Percentiles rank a stretch among this genome's conserved stretches.
These are phyloP conservation scores for Claviceps paspali DNA, from an alignment of 2,329 filamentous ascomycete genomes.

Conservation along the genomic window DNA sequence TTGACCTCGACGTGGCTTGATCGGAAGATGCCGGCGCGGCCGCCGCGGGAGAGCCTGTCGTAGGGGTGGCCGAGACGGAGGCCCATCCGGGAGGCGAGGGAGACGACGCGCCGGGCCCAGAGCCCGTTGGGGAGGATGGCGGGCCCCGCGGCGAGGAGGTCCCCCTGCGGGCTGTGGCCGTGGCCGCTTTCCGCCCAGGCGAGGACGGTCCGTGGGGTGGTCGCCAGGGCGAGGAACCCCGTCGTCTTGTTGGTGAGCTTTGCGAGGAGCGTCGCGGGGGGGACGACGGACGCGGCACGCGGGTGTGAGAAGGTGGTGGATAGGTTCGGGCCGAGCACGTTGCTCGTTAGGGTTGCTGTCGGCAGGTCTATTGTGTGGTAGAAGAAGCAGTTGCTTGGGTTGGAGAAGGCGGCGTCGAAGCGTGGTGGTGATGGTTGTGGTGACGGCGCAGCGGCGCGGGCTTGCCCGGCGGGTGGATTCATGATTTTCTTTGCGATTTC, in stretches of 20 bases:
- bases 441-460: too few relatives aligned
- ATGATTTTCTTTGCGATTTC: too few relatives aligned
- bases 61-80: conserved; percentile 16
- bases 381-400: conserved; percentile 15
- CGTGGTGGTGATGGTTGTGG: background rate
- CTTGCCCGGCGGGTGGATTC: too few relatives aligned
- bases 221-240: conserved; percentile 19
- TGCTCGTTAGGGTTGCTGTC: conserved; percentile 12
- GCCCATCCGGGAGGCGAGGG: conserved; percentile 14
- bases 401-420: conserved; percentile 12
- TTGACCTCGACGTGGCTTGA: conserved; percentile 26
- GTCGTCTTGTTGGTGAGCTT: conserved; percentile 16
- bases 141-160: conserved; percentile 13
- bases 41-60: conserved; percentile 9
- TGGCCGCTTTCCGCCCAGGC: conserved; percentile 21
- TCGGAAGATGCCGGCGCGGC: conserved; percentile 13
- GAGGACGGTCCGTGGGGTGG: conserved; percentile 15
- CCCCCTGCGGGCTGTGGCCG: conserved; percentile 13
- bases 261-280: background rate
- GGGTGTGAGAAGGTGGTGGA: conserved; percentile 15
- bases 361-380: conserved; percentile 15
- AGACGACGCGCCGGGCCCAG: conserved; percentile 18
- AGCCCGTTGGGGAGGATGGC: conserved; percentile 15
- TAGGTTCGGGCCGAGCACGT: conserved; percentile 19
- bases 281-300: conserved; percentile 7